These are phyloP conservation scores for Leccinum sublutescens DNA, from an alignment of 768 basidiomycete genomes.

Conservation along the genomic window DNA sequence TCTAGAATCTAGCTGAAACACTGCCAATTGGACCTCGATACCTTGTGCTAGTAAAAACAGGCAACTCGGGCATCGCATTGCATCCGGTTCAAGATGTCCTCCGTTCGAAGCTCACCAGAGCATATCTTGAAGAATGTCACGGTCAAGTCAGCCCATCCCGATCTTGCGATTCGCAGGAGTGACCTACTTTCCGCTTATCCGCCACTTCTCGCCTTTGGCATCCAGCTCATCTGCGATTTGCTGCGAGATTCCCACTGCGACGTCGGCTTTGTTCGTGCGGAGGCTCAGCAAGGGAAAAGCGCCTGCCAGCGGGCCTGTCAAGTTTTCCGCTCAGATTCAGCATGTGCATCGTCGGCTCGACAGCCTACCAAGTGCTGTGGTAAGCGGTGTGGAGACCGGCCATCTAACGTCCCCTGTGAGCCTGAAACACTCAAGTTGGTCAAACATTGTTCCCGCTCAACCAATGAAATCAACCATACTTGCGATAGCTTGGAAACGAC, in stretches of 20 bases:
- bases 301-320: constrained; percentile 70
- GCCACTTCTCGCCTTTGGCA: constrained; percentile 65
- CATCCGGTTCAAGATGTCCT: constrained; percentile 2
- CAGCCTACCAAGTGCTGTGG: constrained; percentile 61
- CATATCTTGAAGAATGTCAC: constrained; percentile 20
- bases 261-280: constrained; percentile 94
- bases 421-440: constrained; percentile 39
- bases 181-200: constrained; percentile 71
- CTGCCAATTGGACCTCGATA: neutral
- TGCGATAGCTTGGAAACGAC: constrained; percentile 62
- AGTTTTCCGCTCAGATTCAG: constrained; percentile 5
- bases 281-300: constrained; percentile 81
- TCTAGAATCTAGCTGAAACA: neutral
- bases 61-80: neutral
- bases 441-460: constrained; percentile 1
- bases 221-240: constrained; percentile 71
- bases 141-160: neutral
- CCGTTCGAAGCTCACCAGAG: constrained; percentile 33
- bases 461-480: constrained; percentile 47
- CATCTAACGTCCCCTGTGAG: constrained; percentile 87
- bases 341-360: neutral
- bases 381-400: constrained; percentile 78
- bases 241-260: constrained; percentile 74
- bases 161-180: neutral
- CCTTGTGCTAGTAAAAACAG: neutral